phyloP scores from a whole-genome alignment of 108 stramenopile species.

The Cyclostephanos tholiformis region DNA sequence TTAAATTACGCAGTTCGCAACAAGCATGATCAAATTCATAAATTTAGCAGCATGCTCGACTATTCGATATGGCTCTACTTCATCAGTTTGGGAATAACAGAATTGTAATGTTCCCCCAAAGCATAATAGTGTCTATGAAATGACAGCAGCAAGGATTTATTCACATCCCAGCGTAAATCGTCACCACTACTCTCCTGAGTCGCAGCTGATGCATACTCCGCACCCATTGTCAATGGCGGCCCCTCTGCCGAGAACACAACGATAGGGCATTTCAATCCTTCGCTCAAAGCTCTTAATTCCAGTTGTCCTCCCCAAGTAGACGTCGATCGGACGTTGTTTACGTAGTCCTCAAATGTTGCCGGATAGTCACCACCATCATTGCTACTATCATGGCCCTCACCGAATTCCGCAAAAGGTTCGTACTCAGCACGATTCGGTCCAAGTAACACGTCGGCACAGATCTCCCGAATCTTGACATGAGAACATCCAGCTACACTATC shows the following conservation, averaged over 20 bases:
- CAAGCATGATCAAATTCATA: no score
- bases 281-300: conserved; percentile 87
- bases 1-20: background rate
- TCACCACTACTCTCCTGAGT: conserved; percentile 26
- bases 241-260: conserved; percentile 74
- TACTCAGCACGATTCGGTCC: conserved; percentile 70
- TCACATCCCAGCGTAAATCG: conserved; percentile 34
- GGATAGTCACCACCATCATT: conserved; percentile 38
- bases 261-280: conserved; percentile 84
- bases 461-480: conserved; percentile 38
- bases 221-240: conserved; percentile 56
- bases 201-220: conserved; percentile 29
- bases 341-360: conserved; percentile 82
- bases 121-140: conserved; percentile 98
- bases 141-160: conserved; percentile 69
- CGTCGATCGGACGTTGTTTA: conserved; percentile 71
- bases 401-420: conserved; percentile 88
- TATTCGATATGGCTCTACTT: background rate
- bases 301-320: conserved; percentile 98
- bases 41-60: background rate
- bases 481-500: conserved; percentile 2
- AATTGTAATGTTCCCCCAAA: conserved; percentile 98
- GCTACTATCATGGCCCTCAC: conserved; percentile 38
- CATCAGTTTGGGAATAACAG: conserved; percentile 55
- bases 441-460: conserved; percentile 74